phyloP scores from a whole-genome alignment of 805 yeast genomes.

The Yarrowia bubula region DNA sequence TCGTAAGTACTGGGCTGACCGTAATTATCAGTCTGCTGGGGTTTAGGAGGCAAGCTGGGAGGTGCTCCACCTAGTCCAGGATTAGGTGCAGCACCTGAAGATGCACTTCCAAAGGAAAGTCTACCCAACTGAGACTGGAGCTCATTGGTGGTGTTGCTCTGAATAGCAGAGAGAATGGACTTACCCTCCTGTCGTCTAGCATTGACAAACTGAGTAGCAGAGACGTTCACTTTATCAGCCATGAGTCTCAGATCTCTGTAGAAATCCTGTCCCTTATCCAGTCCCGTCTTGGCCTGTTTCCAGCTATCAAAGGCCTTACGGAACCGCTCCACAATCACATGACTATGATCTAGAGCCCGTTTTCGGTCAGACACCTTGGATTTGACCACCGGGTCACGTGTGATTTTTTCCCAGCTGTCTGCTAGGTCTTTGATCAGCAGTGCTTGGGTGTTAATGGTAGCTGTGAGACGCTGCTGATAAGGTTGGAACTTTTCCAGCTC shows the following conservation, averaged over 20 bases:
- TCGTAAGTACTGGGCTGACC: slow-evolving; percentile 6
- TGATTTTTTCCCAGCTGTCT: slow-evolving; percentile 47
- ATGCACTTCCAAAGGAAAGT: slow-evolving; percentile 31
- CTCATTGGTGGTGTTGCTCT: slow-evolving; percentile 14
- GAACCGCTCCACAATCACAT: slow-evolving; percentile 44
- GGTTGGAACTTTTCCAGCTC: slow-evolving; percentile 77
- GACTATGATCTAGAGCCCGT: slow-evolving; percentile 39
- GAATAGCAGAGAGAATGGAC: background rate
- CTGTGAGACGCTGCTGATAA: slow-evolving; percentile 62
- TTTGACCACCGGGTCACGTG: slow-evolving; percentile 47
- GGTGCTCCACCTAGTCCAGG: background rate
- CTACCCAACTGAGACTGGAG: slow-evolving; percentile 36
- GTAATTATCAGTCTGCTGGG: background rate
- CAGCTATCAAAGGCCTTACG: slow-evolving; percentile 56
- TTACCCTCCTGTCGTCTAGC: slow-evolving; percentile 16
- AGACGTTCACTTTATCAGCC: slow-evolving; percentile 1
- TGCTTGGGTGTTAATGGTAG: slow-evolving; percentile 65
- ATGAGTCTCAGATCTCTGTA: slow-evolving; percentile 49
- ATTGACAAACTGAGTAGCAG: slow-evolving; percentile 11
- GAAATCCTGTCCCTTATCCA: slow-evolving; percentile 59
- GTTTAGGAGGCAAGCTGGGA: slow-evolving; percentile 14
- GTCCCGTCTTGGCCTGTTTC: slow-evolving; percentile 57
- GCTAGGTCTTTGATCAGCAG: slow-evolving; percentile 49
- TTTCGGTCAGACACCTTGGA: slow-evolving; percentile 43
- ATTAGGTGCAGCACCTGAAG: background rate